Conservation (phyloP, 78 protist genomes). For the Bigelowiella natans region DNA sequence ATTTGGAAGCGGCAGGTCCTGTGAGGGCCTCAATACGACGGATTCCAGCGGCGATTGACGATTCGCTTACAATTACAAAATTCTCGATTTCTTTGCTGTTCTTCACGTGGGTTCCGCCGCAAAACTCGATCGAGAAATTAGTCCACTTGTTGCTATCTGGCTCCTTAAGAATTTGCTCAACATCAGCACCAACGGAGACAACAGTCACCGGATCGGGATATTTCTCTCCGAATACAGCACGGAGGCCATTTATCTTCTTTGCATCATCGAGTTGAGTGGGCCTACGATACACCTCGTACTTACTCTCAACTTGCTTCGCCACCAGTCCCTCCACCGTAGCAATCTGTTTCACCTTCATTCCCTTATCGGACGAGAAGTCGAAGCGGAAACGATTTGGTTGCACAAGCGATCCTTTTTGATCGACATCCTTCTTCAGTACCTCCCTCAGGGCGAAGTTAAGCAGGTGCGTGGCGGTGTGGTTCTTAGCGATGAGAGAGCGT, state of each 20-base stretch:
- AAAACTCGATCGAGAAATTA: constrained; percentile 48
- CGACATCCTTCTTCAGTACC: constrained; percentile 51
- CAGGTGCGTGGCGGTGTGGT: constrained; percentile 90
- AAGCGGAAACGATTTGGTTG: constrained; percentile 63
- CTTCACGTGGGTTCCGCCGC: constrained; percentile 82
- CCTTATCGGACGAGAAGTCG: constrained; percentile 55
- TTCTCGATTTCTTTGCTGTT: constrained; percentile 45
- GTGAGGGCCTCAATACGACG: constrained; percentile 68
- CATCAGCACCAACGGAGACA: constrained; percentile 66
- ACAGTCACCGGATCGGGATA: constrained; percentile 91
- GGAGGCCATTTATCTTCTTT: constrained; percentile 57
- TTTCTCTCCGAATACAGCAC: constrained; percentile 80
- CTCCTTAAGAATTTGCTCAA: constrained; percentile 17
- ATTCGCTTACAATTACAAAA: constrained; percentile 69
- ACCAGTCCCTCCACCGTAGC: constrained; percentile 41
- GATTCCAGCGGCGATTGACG: constrained; percentile 67
- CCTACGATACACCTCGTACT: constrained; percentile 41
- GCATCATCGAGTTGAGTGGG: constrained; percentile 61
- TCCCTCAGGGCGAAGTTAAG: constrained; percentile 73
- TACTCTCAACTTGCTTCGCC: constrained; percentile 24
- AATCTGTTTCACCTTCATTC: constrained; percentile 45
- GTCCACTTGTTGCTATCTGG: constrained; percentile 2
- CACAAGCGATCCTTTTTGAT: constrained; percentile 85
- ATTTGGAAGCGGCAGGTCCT: neutral
- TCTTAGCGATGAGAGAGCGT: constrained; percentile 56